phyloP scores from a whole-genome alignment of 2,329 filamentous ascomycete species.

The Fusarium miscanthi region DNA sequence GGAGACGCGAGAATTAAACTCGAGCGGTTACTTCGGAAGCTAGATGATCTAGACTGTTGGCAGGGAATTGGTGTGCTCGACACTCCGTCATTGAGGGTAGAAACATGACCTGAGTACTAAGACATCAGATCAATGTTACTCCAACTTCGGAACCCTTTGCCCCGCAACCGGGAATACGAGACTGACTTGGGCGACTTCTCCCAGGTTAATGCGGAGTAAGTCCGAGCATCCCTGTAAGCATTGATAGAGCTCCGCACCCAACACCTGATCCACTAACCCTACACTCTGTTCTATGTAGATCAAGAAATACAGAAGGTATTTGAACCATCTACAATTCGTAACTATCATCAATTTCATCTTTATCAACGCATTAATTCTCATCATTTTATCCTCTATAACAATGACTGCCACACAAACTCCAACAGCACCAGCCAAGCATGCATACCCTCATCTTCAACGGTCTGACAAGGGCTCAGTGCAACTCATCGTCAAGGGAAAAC shows the following conservation, averaged over 20 bases:
- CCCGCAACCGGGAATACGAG: not conserved
- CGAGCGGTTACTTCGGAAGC: slow-evolving; percentile 44
- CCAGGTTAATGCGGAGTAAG: slow-evolving; percentile 24
- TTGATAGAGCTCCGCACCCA: not conserved
- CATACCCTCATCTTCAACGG: slow-evolving; percentile 33
- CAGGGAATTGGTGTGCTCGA: slow-evolving; percentile 36
- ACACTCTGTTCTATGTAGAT: not conserved
- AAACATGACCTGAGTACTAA: not conserved
- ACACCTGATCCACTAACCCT: not conserved
- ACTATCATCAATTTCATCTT: not conserved
- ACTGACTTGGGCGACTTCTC: not conserved
- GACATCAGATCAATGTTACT: not conserved
- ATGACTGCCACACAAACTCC: slow-evolving; percentile 29
- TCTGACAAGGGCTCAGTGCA: slow-evolving; percentile 46
- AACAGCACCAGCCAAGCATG: not conserved
- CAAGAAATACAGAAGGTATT: slow-evolving; percentile 10
- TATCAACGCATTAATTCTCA: not conserved
- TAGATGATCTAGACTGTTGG: slow-evolving; percentile 50
- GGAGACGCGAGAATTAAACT: slow-evolving; percentile 40
- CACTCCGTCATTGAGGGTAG: not conserved
- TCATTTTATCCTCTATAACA: not conserved
- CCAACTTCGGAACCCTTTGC: no score
- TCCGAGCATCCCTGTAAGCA: slow-evolving; percentile 13
- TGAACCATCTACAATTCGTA: slow-evolving; percentile 7
- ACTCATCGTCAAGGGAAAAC: slow-evolving; percentile 52